Evolutionary conservation across 2,329 filamentous ascomycete genomes (phyloP).

Genomic region (Hypoxylon sp.): DNA sequence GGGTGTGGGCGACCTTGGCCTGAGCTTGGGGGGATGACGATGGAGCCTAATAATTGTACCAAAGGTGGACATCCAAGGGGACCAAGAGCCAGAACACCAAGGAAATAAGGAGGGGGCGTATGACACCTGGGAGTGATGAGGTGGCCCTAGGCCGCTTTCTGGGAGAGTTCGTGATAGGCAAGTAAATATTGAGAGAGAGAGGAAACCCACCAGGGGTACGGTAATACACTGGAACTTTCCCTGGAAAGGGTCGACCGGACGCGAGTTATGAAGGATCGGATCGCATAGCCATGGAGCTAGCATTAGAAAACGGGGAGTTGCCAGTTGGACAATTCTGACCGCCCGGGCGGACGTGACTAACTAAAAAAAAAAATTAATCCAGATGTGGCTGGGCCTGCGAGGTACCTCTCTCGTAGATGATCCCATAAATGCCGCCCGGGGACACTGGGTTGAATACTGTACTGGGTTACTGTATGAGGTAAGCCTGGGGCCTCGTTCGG

Average conservation of each 20-base stretch:
- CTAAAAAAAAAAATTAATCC: slow-evolving; percentile 32
- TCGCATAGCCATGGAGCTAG: slow-evolving; percentile 34
- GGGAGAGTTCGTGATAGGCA: slow-evolving; percentile 15
- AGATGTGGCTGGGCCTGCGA: slow-evolving; percentile 35
- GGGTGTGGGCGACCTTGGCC: slow-evolving; percentile 36
- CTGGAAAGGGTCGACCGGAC: slow-evolving; percentile 29
- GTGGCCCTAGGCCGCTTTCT: slow-evolving; percentile 28
- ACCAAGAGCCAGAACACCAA: slow-evolving; percentile 16
- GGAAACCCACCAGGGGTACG: slow-evolving; percentile 28
- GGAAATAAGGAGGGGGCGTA: slow-evolving; percentile 32
- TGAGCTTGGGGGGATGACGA: slow-evolving; percentile 40
- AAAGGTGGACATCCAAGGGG: slow-evolving; percentile 32
- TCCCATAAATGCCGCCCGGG: not conserved
- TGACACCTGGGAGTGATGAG: slow-evolving; percentile 38
- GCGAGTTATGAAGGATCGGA: slow-evolving; percentile 29
- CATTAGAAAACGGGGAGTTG: slow-evolving; percentile 21
- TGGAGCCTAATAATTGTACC: slow-evolving; percentile 46
- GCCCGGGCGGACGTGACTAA: slow-evolving; percentile 15
- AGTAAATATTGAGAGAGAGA: slow-evolving; percentile 17
- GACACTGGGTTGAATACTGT: slow-evolving; percentile 33
- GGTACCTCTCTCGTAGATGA: slow-evolving; percentile 6
- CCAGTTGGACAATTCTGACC: slow-evolving; percentile 28
- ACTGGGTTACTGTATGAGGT: slow-evolving; percentile 20
- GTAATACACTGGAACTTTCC: slow-evolving; percentile 39
- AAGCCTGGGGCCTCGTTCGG: slow-evolving; percentile 17